Evolutionary conservation across 2,329 filamentous ascomycete species (phyloP).

Genomic region (Annulohypoxylon truncatum): DNA sequence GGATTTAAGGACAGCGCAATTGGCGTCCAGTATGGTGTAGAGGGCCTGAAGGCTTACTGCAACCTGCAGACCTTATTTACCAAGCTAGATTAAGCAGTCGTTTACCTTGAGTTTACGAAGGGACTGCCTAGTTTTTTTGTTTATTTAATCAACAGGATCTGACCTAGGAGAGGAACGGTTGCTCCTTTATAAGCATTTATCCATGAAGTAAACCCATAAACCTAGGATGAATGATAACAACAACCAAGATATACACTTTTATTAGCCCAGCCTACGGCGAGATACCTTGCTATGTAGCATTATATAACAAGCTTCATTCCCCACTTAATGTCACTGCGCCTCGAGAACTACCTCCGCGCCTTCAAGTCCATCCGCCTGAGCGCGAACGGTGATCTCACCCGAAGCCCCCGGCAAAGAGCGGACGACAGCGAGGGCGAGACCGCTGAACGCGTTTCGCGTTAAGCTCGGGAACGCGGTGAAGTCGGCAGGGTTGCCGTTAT

Average conservation of each 20-base stretch:
- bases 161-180: too few relatives aligned
- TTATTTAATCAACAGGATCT: too few relatives aligned
- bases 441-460: slow-evolving; percentile 55
- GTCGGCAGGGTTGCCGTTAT: slow-evolving; percentile 63
- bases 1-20: slow-evolving; percentile 65
- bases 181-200: too few relatives aligned
- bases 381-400: slow-evolving; percentile 41
- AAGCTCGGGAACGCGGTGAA: slow-evolving; percentile 54
- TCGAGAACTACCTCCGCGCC: slow-evolving; percentile 16
- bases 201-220: not conserved
- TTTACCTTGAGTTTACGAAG: too few relatives aligned
- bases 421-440: slow-evolving; percentile 56
- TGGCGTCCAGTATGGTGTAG: slow-evolving; percentile 60
- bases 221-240: not conserved
- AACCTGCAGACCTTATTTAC: slow-evolving; percentile 43
- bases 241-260: not conserved
- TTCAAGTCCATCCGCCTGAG: slow-evolving; percentile 30
- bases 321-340: not conserved
- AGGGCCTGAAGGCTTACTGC: slow-evolving; percentile 52
- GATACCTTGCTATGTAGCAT: not conserved
- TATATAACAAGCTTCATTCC: not conserved
- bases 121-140: too few relatives aligned
- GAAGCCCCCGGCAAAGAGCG: slow-evolving; percentile 42
- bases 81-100: too few relatives aligned
- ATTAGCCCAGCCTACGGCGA: not conserved